Conservation (phyloP, 345 rosid species). For the Syzygium aqueum region DNA sequence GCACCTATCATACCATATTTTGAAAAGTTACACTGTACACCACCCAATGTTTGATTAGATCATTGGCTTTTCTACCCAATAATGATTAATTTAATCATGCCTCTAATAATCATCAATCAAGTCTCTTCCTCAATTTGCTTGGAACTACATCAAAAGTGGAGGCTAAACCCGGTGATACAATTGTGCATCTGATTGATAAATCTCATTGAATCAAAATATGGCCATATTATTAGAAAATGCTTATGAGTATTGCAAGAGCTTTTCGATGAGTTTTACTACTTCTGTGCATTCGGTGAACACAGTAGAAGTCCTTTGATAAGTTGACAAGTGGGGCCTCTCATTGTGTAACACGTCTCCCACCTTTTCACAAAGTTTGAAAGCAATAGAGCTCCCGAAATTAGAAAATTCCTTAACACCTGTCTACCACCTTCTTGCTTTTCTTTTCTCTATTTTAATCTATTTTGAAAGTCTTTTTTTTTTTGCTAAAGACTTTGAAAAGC, state of each 20-base stretch:
- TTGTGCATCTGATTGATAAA: neutral
- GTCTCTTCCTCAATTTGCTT: neutral
- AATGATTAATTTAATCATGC: neutral
- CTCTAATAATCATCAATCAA: neutral
- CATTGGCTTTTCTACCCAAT: neutral
- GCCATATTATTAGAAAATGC: neutral
- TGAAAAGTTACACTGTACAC: neutral
- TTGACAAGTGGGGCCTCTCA: neutral
- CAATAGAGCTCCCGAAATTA: neutral
- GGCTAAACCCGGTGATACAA: neutral
- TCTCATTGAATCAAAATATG: neutral
- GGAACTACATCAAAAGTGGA: neutral
- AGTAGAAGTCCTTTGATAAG: neutral
- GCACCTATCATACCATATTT: neutral
- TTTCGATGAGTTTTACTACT: neutral
- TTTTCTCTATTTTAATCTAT: neutral
- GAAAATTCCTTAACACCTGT: neutral
- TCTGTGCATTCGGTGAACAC: neutral
- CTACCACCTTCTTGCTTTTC: neutral
- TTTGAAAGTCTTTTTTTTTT: neutral
- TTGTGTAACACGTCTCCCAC: neutral
- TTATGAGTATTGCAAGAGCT: neutral
- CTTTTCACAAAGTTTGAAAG: neutral
- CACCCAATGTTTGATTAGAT: neutral
- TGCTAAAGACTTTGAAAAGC: neutral